phyloP scores from a whole-genome alignment of 176 grass and related monocot genomes.

The Puccinellia tenuiflora region DNA sequence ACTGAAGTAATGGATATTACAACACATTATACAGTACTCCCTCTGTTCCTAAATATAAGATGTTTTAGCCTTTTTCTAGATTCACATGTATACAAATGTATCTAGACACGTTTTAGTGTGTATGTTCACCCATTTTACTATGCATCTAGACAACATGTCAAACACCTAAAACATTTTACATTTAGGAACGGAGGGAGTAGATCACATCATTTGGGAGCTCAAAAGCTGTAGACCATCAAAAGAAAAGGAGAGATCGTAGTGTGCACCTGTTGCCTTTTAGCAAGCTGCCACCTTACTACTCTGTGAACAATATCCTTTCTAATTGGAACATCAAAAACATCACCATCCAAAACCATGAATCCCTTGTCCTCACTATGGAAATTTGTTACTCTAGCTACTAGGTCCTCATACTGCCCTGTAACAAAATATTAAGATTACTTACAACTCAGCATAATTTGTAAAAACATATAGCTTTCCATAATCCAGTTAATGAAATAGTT shows the following conservation, averaged over 20 bases:
- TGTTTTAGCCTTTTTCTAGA: too few relatives aligned
- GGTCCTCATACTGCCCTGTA: constrained; percentile 73
- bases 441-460: background rate
- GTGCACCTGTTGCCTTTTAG: constrained; percentile 77
- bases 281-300: constrained; percentile 87
- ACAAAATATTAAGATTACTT: background rate
- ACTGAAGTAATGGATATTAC: background rate
- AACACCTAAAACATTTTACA: too few relatives aligned
- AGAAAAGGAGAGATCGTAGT: background rate
- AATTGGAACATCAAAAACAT: constrained; percentile 89
- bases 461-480: background rate
- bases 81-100: too few relatives aligned
- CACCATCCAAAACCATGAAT: constrained; percentile 82
- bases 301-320: constrained; percentile 86
- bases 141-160: too few relatives aligned
- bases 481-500: background rate
- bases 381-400: constrained; percentile 73
- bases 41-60: too few relatives aligned
- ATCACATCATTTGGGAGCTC: background rate
- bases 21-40: constrained; percentile 1
- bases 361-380: constrained; percentile 81
- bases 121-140: too few relatives aligned
- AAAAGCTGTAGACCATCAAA: background rate
- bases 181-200: too few relatives aligned
- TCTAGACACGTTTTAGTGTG: too few relatives aligned